A percentile compares a stretch with the other conserved stretches of the same genome.
Conservation (phyloP, 768 basidiomycete genomes). For the Amanita brunnescens region DNA sequence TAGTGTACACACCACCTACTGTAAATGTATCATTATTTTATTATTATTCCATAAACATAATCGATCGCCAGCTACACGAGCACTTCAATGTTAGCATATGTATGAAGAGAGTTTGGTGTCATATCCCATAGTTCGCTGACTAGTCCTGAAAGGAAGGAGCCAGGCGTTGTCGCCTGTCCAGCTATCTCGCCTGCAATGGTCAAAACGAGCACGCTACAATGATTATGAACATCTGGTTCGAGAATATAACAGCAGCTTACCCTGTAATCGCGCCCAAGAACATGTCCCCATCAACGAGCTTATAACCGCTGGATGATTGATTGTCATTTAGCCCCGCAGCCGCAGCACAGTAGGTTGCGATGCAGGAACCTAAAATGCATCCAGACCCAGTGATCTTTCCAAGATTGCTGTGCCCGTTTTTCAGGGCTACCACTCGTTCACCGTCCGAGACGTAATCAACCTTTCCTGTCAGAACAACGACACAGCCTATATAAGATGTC, state of each 20-base stretch:
- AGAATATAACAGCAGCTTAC: constrained; percentile 29
- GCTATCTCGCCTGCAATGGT: constrained; percentile 59
- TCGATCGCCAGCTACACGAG: neutral
- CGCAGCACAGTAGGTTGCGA: constrained; percentile 74
- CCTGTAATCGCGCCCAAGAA: constrained; percentile 69
- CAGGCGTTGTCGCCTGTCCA: constrained; percentile 47
- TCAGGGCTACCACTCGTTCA: constrained; percentile 48
- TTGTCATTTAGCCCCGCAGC: constrained; percentile 28
- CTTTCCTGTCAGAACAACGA: constrained; percentile 74
- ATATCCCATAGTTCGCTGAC: constrained; percentile 48
- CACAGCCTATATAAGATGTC: constrained; percentile 45
- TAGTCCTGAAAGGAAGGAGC: constrained; percentile 55
- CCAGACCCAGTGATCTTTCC: constrained; percentile 86
- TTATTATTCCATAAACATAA: neutral
- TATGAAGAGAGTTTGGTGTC: constrained; percentile 22
- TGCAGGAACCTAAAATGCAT: constrained; percentile 70
- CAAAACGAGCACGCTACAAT: constrained; percentile 42
- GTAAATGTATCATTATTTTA: neutral
- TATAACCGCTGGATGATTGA: constrained; percentile 22
- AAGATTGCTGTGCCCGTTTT: constrained; percentile 69
- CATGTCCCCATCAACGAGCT: constrained; percentile 69
- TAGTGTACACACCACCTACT: neutral
- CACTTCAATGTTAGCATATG: constrained; percentile 24
- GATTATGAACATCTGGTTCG: neutral
- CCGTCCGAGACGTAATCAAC: constrained; percentile 86